These are phyloP conservation scores for Chalciporus piperatus DNA, from an alignment of 768 basidiomycete genomes.

Conservation along the genomic window DNA sequence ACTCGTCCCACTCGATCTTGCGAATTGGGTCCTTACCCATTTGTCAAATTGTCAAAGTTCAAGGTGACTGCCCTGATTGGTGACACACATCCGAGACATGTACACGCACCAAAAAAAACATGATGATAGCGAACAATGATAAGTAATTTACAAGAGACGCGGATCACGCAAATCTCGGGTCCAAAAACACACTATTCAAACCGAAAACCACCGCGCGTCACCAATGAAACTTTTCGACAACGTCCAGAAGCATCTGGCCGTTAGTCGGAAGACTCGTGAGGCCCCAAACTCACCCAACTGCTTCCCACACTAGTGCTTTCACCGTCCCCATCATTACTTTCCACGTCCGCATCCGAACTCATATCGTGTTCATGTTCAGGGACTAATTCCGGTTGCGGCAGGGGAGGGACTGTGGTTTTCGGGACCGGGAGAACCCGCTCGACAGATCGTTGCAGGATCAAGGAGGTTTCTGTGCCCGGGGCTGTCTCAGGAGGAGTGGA, in stretches of 20 bases:
- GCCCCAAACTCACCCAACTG: constrained; percentile 68
- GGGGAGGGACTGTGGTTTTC: constrained; percentile 10
- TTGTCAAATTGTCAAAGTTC: not conserved
- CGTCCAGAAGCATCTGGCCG: not conserved
- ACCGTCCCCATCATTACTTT: constrained; percentile 58
- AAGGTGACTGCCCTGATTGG: no score
- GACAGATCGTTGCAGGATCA: constrained; percentile 3
- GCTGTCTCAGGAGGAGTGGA: constrained; percentile 12
- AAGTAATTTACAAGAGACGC: constrained; percentile 10
- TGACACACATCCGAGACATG: not conserved
- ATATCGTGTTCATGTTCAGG: constrained; percentile 35
- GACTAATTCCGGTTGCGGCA: constrained; percentile 9
- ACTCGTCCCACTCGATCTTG: not conserved
- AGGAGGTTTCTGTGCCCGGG: not conserved
- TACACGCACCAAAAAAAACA: not conserved
- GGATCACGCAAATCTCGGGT: not conserved
- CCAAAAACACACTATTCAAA: not conserved
- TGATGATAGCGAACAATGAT: not conserved
- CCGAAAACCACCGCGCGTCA: not conserved
- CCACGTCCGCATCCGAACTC: constrained; percentile 65
- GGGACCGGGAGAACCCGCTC: constrained; percentile 8
- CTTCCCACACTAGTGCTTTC: constrained; percentile 49
- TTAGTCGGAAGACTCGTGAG: constrained; percentile 22
- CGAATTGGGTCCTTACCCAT: constrained; percentile 22
- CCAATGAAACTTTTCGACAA: not conserved